Evolutionary conservation across 495 filamentous ascomycete genomes (phyloP).

Genomic region (Pyronema omphalodes): DNA sequence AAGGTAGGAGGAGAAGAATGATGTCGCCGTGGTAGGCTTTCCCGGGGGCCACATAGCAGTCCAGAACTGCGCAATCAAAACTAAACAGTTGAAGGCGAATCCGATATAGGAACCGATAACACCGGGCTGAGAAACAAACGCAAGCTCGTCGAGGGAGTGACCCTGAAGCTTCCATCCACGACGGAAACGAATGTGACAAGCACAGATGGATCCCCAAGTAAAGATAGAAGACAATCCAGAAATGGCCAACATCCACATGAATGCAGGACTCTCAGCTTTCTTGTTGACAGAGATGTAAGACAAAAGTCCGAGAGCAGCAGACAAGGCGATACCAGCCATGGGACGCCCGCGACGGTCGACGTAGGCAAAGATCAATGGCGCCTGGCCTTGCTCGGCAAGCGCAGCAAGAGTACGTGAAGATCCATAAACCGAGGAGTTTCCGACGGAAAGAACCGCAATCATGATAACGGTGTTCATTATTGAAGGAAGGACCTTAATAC

Average conservation of each 20-base stretch:
- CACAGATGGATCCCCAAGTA: conserved; percentile 82
- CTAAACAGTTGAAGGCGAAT: conserved; percentile 54
- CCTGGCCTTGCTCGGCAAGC: conserved; percentile 69
- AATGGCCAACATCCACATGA: conserved; percentile 77
- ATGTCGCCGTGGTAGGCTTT: conserved; percentile 30
- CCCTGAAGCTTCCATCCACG: conserved; percentile 53
- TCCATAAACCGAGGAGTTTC: conserved; percentile 74
- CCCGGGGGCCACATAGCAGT: conserved; percentile 64
- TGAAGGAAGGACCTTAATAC: conserved; percentile 55
- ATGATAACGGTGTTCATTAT: conserved; percentile 85
- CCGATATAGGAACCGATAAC: conserved; percentile 72
- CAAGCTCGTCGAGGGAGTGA: conserved; percentile 52
- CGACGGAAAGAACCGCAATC: conserved; percentile 71
- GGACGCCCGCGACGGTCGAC: conserved; percentile 73
- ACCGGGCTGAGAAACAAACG: conserved; percentile 65
- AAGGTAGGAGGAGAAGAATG: conserved; percentile 62
- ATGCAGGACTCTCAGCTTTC: conserved; percentile 39
- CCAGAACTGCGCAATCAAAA: conserved; percentile 92
- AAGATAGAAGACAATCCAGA: conserved; percentile 79
- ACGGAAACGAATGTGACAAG: conserved; percentile 84
- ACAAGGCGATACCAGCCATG: conserved; percentile 49
- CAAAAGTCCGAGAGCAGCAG: conserved; percentile 53
- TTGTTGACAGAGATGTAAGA: conserved; percentile 57
- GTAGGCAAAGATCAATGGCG: conserved; percentile 56
- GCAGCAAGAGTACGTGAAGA: conserved; percentile 73